Conservation (phyloP, 1,284 basidiomycete genomes). For the Rhodotorula sp. region DNA sequence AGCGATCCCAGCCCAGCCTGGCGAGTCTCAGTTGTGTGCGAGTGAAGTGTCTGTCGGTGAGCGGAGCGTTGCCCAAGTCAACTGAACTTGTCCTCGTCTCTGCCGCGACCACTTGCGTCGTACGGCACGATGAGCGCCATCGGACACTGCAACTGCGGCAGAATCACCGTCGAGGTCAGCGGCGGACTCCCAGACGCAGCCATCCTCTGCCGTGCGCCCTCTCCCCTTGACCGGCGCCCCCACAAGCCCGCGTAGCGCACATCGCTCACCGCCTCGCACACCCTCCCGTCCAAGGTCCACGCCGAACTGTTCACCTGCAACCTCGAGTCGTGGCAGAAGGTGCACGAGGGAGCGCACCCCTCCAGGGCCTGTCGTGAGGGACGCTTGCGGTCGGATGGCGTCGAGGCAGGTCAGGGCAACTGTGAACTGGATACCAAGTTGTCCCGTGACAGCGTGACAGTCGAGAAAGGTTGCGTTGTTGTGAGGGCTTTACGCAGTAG, state of each 20-base stretch:
- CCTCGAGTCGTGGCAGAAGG: slow-evolving; percentile 11
- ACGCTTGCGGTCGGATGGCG: not conserved
- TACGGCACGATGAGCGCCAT: not conserved
- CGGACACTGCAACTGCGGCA: slow-evolving; percentile 21
- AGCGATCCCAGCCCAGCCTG: not conserved
- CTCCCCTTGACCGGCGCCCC: not conserved
- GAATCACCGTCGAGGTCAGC: slow-evolving; percentile 1
- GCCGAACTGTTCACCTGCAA: slow-evolving; percentile 13
- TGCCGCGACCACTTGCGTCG: too few species aligned
- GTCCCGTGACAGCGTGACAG: too few species aligned
- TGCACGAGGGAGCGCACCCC: not conserved
- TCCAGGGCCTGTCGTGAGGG: not conserved
- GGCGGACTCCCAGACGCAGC: not conserved
- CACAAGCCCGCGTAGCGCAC: not conserved
- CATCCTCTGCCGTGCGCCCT: slow-evolving; percentile 12
- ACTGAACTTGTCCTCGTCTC: too few species aligned
- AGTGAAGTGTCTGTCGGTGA: too few species aligned
- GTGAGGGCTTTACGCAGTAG: too few species aligned
- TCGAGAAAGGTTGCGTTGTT: too few species aligned
- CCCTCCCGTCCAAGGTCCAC: not conserved
- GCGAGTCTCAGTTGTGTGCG: not conserved
- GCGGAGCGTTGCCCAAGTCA: too few species aligned
- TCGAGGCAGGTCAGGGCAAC: not conserved
- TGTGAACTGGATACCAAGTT: too few species aligned
- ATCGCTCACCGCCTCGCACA: too few species aligned